Base-by-base conservation (phyloP, 805 yeast genomes). In the Lipomyces sp. region DNA sequence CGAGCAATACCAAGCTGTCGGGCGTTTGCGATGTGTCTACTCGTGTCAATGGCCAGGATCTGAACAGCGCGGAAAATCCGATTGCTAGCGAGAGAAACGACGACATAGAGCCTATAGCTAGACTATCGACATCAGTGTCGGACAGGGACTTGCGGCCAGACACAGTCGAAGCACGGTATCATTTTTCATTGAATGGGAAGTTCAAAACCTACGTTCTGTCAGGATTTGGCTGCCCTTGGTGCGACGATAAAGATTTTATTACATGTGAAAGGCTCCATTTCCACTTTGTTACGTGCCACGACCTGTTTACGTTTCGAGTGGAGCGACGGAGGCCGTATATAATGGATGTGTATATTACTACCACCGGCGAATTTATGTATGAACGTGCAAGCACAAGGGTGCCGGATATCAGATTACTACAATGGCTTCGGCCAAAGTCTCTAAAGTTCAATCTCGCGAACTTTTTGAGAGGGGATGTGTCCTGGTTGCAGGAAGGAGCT, bases 181-280 rank as follows among this genome's bases (percentile, higher is more conserved):
- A 53, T 16, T 48, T 53, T 26, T 47, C 57, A 10, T 2, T 42
- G 7, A 44, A 41, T n/a, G 47, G 47, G 4, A 40, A 45, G n/a
- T 45, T 49, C 46, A 53, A 45, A 41, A 51, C 57, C 3, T 53
- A 16, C 29, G 36, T 29, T 6, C 37, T 51, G 38, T 38, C 34
- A n/a, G 58, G 58, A 8, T 46, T 46, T 31, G 44, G 41, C 2
- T 53, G 58, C 34, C 58, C 58, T 6, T 53, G 57, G 52, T 53
- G 58, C 33, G 18, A 28, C 19, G 36, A 41, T 40, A 39, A 31
- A 18, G 47, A 53, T 29, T 53, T 32, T 29, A 43, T 39, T 4
- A 18, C 36, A 2, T 39, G 29, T 35, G 52, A 45, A n/a, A 45
- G 51, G 2, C 47, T 53, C 26, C 51, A 53, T 31, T 53, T 53